Conservation (phyloP, 2,329 filamentous ascomycete species). For the Dothistroma pini region DNA sequence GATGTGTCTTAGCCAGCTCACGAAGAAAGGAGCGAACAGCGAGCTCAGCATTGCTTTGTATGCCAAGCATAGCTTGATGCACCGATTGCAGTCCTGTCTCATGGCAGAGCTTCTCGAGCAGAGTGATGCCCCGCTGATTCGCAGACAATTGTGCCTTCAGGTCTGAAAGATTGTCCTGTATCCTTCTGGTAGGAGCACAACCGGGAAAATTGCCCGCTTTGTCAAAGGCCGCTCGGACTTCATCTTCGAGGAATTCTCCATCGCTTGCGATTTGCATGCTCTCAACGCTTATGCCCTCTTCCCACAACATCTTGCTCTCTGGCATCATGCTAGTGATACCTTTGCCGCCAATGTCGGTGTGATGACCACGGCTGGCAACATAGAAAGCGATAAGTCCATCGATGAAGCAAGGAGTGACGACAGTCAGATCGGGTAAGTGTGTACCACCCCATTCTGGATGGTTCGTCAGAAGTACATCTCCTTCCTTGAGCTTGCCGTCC, state of each 20-base stretch:
- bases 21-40: constrained; percentile 35
- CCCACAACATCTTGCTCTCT: constrained; percentile 42
- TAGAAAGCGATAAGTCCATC: constrained; percentile 37
- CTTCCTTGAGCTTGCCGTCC: constrained; percentile 34
- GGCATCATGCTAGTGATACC: constrained; percentile 44
- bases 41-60: constrained; percentile 37
- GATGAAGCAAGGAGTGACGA: constrained; percentile 39
- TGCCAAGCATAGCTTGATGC: constrained; percentile 42
- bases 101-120: constrained; percentile 37
- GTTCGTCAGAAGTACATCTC: constrained; percentile 43
- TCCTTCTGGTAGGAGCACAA: constrained; percentile 32
- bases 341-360: constrained; percentile 41
- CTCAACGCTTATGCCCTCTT: constrained; percentile 43
- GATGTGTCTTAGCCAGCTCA: constrained; percentile 17
- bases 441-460: constrained; percentile 42
- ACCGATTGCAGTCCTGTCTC: constrained; percentile 36
- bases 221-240: constrained; percentile 37
- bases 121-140: constrained; percentile 33
- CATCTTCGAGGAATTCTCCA: constrained; percentile 37
- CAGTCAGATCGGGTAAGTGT: constrained; percentile 43
- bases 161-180: constrained; percentile 37
- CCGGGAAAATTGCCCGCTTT: constrained; percentile 58
- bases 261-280: constrained; percentile 23
- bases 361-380: constrained; percentile 40
- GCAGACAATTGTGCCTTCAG: constrained; percentile 38